These are phyloP conservation scores for Cutaneotrichosporon sp. DNA, from an alignment of 1,284 basidiomycete species.

Conservation along the genomic window DNA sequence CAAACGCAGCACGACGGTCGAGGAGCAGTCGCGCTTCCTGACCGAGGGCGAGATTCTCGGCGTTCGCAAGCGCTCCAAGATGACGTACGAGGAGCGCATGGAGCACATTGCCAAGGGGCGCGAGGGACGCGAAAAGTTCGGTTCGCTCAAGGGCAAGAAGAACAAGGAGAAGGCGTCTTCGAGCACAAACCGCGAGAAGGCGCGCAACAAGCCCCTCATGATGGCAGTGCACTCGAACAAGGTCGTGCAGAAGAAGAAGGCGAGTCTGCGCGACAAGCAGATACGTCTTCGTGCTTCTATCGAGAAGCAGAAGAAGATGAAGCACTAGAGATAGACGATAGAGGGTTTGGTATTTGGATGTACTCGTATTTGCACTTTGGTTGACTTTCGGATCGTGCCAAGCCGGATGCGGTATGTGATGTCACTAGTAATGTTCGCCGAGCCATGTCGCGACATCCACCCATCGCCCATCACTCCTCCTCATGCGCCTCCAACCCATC, in stretches of 20 bases:
- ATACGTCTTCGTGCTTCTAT: constrained; percentile 50
- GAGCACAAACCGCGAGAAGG: constrained; percentile 85
- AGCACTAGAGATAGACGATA: constrained; percentile 32
- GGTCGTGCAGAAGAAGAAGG: constrained; percentile 75
- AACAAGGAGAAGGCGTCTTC: constrained; percentile 74
- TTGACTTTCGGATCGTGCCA: background rate
- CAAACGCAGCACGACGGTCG: constrained; percentile 58
- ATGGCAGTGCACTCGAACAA: constrained; percentile 65
- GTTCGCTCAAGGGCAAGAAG: constrained; percentile 83
- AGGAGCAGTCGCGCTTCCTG: constrained; percentile 66
- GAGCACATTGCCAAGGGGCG: constrained; percentile 88
- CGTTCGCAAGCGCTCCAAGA: constrained; percentile 88
- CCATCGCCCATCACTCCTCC: background rate
- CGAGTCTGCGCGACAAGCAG: constrained; percentile 73
- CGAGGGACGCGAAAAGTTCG: constrained; percentile 94
- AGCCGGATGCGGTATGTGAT: background rate
- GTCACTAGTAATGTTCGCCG: background rate
- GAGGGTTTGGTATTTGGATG: constrained; percentile 1
- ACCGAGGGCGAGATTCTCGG: constrained; percentile 92
- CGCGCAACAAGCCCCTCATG: constrained; percentile 88
- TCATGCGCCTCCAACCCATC: background rate
- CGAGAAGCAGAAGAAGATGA: constrained; percentile 53
- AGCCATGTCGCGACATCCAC: background rate
- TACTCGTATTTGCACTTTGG: background rate
- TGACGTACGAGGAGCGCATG: constrained; percentile 91